These are phyloP conservation scores for Neostapfia colusana DNA, from an alignment of 176 grass and related monocot species.

Conservation along the genomic window DNA sequence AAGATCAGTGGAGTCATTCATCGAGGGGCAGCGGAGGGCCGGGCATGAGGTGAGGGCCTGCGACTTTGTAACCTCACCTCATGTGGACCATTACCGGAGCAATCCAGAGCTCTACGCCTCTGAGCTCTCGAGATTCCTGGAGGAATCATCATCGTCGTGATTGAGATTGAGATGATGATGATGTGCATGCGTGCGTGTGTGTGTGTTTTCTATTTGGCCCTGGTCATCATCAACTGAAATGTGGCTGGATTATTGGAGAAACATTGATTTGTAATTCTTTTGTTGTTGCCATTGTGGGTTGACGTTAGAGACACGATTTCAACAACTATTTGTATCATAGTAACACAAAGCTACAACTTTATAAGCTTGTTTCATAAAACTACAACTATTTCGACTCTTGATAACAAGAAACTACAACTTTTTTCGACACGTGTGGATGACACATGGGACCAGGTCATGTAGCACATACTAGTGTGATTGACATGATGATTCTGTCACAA, in stretches of 20 bases:
- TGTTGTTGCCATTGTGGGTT: not conserved
- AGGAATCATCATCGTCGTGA: slow-evolving; percentile 39
- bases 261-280: not conserved
- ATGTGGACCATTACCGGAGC: slow-evolving; percentile 79
- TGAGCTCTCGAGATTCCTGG: slow-evolving; percentile 64
- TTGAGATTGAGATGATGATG: not conserved
- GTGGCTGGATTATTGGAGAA: slow-evolving; percentile 31
- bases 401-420: too few species aligned
- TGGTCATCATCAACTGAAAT: slow-evolving; percentile 36
- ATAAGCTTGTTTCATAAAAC: not conserved
- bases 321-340: too few species aligned
- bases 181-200: not conserved
- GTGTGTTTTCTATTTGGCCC: slow-evolving; percentile 32
- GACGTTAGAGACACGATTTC: slow-evolving; percentile 17
- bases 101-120: slow-evolving; percentile 69
- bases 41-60: slow-evolving; percentile 67
- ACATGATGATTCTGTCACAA: too few species aligned
- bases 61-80: slow-evolving; percentile 75
- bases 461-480: too few species aligned
- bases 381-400: too few species aligned
- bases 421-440: too few species aligned
- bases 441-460: too few species aligned
- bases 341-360: slow-evolving; percentile 22
- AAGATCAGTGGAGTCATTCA: slow-evolving; percentile 76
- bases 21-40: slow-evolving; percentile 58